Evolutionary conservation across 2,329 filamentous ascomycete genomes (phyloP).

Genomic region (Calonectria pauciramosa): DNA sequence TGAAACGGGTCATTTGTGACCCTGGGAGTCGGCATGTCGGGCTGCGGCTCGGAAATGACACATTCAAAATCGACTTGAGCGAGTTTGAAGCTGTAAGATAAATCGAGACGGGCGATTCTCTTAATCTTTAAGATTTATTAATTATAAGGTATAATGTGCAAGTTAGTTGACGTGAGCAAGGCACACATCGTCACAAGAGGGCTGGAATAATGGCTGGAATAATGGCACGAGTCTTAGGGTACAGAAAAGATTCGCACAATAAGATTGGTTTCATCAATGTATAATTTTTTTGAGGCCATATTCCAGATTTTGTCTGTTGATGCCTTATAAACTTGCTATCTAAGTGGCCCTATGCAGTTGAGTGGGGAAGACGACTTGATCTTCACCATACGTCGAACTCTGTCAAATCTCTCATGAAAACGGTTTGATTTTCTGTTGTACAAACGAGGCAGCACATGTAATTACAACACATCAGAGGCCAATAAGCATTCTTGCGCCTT

Average conservation of each 20-base stretch:
- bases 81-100: neutral
- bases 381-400: neutral
- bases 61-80: neutral
- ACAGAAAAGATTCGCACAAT: neutral
- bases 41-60: neutral
- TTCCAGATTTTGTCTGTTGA: neutral
- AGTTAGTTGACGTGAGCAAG: neutral
- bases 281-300: neutral
- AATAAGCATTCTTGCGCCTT: neutral
- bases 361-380: conserved; percentile 5
- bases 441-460: neutral
- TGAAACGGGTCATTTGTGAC: conserved; percentile 3
- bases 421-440: neutral
- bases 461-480: neutral
- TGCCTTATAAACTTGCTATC: neutral
- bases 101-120: neutral
- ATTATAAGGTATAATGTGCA: neutral
- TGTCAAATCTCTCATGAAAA: conserved; percentile 11
- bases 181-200: neutral
- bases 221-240: neutral
- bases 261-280: neutral
- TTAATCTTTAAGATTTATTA: neutral
- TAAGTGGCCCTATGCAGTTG: neutral
- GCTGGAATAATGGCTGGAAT: too few relatives aligned
- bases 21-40: neutral